Evolutionary conservation across 768 basidiomycete species (phyloP).

Genomic region (Russula griseocarnosa): DNA sequence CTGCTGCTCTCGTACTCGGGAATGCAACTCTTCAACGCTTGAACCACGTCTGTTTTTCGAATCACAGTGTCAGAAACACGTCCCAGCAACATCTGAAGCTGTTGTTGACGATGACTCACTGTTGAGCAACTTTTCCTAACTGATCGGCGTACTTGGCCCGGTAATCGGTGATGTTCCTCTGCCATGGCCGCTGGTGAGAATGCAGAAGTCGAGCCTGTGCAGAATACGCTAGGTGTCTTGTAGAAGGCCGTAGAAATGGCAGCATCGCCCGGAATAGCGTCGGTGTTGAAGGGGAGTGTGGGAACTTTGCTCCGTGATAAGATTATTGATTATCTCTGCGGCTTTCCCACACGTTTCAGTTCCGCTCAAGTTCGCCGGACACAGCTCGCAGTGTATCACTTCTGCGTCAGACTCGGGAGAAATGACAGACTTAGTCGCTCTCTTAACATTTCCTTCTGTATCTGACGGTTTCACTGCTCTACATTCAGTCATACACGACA

Average conservation of each 20-base stretch:
- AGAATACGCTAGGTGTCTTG: not conserved
- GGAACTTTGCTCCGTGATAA: slow-evolving; percentile 8
- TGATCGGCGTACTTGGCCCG: slow-evolving; percentile 65
- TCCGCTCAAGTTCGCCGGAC: not conserved
- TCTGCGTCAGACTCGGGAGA: not conserved
- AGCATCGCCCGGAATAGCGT: too few species aligned
- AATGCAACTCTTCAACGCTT: slow-evolving; percentile 20
- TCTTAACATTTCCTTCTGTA: slow-evolving; percentile 34
- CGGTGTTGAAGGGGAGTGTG: not conserved
- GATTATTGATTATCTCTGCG: slow-evolving; percentile 11
- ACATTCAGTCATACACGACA: slow-evolving; percentile 38
- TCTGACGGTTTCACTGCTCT: slow-evolving; percentile 49
- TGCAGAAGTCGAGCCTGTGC: not conserved
- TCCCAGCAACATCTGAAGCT: not conserved
- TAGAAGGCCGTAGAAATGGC: slow-evolving; percentile 1
- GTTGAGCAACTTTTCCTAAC: slow-evolving; percentile 55
- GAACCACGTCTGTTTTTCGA: slow-evolving; percentile 17
- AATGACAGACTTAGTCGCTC: slow-evolving; percentile 24
- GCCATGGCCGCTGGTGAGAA: not conserved
- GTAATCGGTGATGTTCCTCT: slow-evolving; percentile 31
- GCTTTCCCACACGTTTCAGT: not conserved
- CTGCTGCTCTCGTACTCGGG: slow-evolving; percentile 18
- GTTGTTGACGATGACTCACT: slow-evolving; percentile 45
- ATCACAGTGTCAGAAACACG: slow-evolving; percentile 4
- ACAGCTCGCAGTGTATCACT: too few species aligned